Percentiles rank a stretch among this genome's conserved stretches.
Evolutionary conservation across 208 protist genomes (phyloP).

Genomic region (Crithidia sp.): DNA sequence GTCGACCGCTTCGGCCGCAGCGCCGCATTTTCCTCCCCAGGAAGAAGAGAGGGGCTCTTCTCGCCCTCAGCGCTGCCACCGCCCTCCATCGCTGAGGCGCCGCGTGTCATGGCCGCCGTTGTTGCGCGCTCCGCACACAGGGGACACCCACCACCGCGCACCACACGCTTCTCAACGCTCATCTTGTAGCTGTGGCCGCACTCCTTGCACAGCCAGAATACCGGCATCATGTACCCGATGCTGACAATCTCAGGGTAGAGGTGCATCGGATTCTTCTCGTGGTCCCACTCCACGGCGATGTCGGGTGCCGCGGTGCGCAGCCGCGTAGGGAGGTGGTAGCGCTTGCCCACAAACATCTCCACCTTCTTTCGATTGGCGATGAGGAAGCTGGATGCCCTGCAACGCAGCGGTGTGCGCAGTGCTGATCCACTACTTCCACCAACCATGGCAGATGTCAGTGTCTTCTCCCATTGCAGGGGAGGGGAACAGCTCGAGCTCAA

Average conservation of each 20-base stretch:
- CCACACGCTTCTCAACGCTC: conserved; percentile 91
- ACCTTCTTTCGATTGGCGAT: conserved; percentile 87
- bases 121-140: conserved; percentile 37
- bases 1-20: conserved; percentile 79
- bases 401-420: conserved; percentile 3
- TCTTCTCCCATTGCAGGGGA: not conserved
- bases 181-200: conserved; percentile 72
- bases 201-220: conserved; percentile 76
- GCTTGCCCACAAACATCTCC: conserved; percentile 85
- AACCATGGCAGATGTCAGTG: too few relatives aligned
- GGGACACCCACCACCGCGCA: conserved; percentile 81
- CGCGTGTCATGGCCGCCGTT: conserved; percentile 5
- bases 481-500: not conserved
- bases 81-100: not conserved
- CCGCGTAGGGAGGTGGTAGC: conserved; percentile 85
- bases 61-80: not conserved
- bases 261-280: conserved; percentile 81
- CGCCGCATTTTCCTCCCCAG: conserved; percentile 63
- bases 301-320: conserved; percentile 85
- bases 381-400: conserved; percentile 50
- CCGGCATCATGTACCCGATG: conserved; percentile 74
- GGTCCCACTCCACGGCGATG: conserved; percentile 90
- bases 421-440: not conserved
- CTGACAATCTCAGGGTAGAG: conserved; percentile 88
- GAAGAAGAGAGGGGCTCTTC: conserved; percentile 23